phyloP scores from a whole-genome alignment of 1,139 yeast genomes.

The Yamadazyma oceani region DNA sequence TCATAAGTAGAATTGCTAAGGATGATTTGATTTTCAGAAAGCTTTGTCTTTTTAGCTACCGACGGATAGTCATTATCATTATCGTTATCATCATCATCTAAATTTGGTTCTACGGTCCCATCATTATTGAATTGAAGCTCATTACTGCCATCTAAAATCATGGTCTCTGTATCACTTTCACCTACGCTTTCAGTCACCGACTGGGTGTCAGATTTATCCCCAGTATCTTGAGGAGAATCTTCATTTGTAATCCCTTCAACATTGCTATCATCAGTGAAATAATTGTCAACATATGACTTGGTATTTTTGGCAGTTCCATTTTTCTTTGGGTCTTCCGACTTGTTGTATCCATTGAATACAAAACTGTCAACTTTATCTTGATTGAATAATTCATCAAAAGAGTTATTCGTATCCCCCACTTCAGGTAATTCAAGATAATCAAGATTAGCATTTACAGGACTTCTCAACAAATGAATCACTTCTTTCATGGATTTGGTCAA shows the following conservation, averaged over 20 bases:
- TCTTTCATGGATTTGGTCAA: constrained; percentile 45
- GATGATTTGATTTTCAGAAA: background rate
- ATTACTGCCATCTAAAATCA: constrained; percentile 21
- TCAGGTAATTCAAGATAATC: constrained; percentile 18
- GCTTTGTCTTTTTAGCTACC: no score
- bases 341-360: constrained; percentile 13
- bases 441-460: constrained; percentile 26
- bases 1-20: background rate
- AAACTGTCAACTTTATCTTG: constrained; percentile 16
- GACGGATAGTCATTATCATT: no score
- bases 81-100: no score
- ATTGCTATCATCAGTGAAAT: constrained; percentile 8
- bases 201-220: constrained; percentile 1
- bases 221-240: constrained; percentile 3
- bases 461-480: constrained; percentile 38
- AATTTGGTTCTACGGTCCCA: constrained; percentile 9
- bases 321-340: background rate
- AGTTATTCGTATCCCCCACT: constrained; percentile 13
- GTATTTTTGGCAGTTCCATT: constrained; percentile 3
- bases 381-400: constrained; percentile 21
- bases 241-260: constrained; percentile 2
- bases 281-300: constrained; percentile 8
- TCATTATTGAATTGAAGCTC: constrained; percentile 11
- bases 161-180: constrained; percentile 30
- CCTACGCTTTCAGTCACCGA: constrained; percentile 3